These are phyloP conservation scores for Podospora appendiculata DNA, from an alignment of 495 filamentous ascomycete species.

Conservation along the genomic window DNA sequence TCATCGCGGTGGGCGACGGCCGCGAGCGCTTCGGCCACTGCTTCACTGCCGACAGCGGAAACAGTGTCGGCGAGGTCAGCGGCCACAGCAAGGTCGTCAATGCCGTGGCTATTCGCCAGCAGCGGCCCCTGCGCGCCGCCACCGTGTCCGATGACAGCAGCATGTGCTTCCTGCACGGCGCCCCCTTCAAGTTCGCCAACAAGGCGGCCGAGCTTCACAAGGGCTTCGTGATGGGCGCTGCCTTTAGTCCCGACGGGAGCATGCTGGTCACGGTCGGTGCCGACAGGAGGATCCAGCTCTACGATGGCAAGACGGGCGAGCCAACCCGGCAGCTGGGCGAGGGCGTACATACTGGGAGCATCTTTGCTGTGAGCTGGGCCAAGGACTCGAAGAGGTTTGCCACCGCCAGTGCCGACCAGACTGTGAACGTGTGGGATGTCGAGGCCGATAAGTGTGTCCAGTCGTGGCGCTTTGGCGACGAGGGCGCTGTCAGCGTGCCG, in stretches of 20 bases:
- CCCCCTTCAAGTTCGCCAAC: conserved; percentile 88
- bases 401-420: conserved; percentile 89
- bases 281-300: conserved; percentile 84
- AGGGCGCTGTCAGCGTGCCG: conserved; percentile 60
- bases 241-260: conserved; percentile 84
- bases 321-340: conserved; percentile 68
- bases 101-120: conserved; percentile 78
- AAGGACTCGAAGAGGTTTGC: conserved; percentile 83
- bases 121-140: conserved; percentile 80
- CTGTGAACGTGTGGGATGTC: conserved; percentile 82
- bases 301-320: conserved; percentile 92
- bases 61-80: conserved; percentile 86
- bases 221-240: conserved; percentile 80
- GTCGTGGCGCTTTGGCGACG: conserved; percentile 82
- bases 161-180: conserved; percentile 86
- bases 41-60: conserved; percentile 92
- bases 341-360: conserved; percentile 79
- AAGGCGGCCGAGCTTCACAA: conserved; percentile 69
- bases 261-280: conserved; percentile 81
- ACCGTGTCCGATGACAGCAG: conserved; percentile 85
- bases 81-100: conserved; percentile 91
- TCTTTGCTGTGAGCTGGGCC: conserved; percentile 86
- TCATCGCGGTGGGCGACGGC: conserved; percentile 92
- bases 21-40: conserved; percentile 91
- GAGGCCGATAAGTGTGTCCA: conserved; percentile 68